These are phyloP conservation scores for Jatropha podagrica DNA, from an alignment of 441 rosid genomes.

Conservation along the genomic window DNA sequence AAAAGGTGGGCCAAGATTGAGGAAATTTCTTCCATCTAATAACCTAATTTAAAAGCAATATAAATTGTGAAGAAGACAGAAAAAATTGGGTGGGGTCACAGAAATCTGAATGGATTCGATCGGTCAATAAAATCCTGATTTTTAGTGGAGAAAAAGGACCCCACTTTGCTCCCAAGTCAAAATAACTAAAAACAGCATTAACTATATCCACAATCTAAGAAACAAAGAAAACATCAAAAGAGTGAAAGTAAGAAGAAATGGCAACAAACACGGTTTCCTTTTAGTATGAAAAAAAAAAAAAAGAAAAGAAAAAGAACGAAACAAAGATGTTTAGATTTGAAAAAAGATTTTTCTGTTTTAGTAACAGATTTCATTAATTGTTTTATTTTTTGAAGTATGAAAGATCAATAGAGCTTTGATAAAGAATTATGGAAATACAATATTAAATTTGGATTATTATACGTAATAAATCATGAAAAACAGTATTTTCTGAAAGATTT, in stretches of 20 bases:
- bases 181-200: conserved; percentile 23
- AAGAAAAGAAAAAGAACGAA: too few species aligned
- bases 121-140: conserved; percentile 16
- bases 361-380: too few species aligned
- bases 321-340: too few species aligned
- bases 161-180: conserved; percentile 19
- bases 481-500: too few species aligned
- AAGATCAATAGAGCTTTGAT: too few species aligned
- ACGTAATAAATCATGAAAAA: too few species aligned
- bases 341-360: too few species aligned
- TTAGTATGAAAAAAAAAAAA: conserved; percentile 4
- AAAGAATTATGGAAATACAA: too few species aligned
- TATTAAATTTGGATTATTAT: too few species aligned
- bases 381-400: too few species aligned
- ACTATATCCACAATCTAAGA: neutral
- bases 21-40: conserved; percentile 14
- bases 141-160: conserved; percentile 15
- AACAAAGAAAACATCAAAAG: neutral
- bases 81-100: conserved; percentile 11
- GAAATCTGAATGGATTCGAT: conserved; percentile 21
- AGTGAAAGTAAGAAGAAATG: neutral
- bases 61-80: neutral
- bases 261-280: conserved; percentile 23
- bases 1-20: conserved; percentile 4
- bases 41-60: conserved; percentile 14